Evolutionary conservation across 1,284 basidiomycete genomes (phyloP).

Genomic region (Porogramme epimiltina): DNA sequence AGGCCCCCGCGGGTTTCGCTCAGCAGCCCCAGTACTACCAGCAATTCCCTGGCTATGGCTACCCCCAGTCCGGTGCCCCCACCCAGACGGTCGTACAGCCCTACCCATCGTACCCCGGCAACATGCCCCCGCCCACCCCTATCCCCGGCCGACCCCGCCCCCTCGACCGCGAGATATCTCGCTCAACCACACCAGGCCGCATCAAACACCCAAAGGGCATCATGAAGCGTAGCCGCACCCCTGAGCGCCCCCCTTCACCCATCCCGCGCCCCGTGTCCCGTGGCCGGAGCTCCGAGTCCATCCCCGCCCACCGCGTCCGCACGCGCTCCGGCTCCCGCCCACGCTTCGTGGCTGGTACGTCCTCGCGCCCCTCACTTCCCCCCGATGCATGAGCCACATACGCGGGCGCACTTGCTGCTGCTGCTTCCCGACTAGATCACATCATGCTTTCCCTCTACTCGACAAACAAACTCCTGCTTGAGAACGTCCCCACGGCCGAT

Average conservation of each 20-base stretch:
- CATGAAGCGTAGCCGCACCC: constrained; percentile 48
- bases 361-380: neutral
- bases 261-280: constrained; percentile 18
- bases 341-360: constrained; percentile 29
- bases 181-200: constrained; percentile 20
- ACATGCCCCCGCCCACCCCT: constrained; percentile 17
- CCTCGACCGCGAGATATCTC: constrained; percentile 22
- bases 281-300: constrained; percentile 19
- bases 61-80: constrained; percentile 15
- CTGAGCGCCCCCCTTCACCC: constrained; percentile 7
- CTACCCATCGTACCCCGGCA: constrained; percentile 21
- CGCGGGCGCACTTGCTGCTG: neutral
- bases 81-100: constrained; percentile 14
- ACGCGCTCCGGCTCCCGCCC: constrained; percentile 32
- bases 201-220: constrained; percentile 53
- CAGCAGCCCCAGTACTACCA: constrained; percentile 20
- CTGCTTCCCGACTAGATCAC: constrained; percentile 28
- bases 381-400: neutral
- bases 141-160: constrained; percentile 18
- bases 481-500: constrained; percentile 38
- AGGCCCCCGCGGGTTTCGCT: constrained; percentile 18
- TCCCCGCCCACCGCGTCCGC: constrained; percentile 26
- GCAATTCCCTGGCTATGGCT: constrained; percentile 23
- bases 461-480: constrained; percentile 42
- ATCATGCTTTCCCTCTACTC: constrained; percentile 37